A percentile compares a stretch with the other conserved stretches of the same genome.
Conservation (phyloP, 2,329 filamentous ascomycete genomes). For the Canariomyces notabilis region DNA sequence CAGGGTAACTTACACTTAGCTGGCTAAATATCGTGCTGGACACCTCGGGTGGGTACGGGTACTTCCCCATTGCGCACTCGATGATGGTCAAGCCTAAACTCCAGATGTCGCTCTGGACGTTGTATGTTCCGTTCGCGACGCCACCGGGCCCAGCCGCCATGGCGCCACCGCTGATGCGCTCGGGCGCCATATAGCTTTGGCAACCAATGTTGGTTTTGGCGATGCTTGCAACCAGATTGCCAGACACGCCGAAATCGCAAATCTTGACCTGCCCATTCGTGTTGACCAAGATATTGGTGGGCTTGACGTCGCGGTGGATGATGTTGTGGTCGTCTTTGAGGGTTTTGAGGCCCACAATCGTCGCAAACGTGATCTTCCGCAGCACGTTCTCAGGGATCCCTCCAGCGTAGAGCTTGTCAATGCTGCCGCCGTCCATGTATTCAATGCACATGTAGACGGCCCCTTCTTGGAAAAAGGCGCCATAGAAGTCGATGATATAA, state of each 20-base stretch:
- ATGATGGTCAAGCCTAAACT: slow-evolving; percentile 91
- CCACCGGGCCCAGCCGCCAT: slow-evolving; percentile 64
- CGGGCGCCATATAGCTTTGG: slow-evolving; percentile 98
- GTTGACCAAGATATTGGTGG: slow-evolving; percentile 96
- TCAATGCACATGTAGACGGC: slow-evolving; percentile 99
- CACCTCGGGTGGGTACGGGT: slow-evolving; percentile 94
- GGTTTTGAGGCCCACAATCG: slow-evolving; percentile 84
- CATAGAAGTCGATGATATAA: slow-evolving; percentile 98
- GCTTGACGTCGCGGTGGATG: slow-evolving; percentile 97
- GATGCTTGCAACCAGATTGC: slow-evolving; percentile 94
- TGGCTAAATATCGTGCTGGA: slow-evolving; percentile 99
- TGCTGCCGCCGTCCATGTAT: slow-evolving; percentile 97
- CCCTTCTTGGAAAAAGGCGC: slow-evolving; percentile 97
- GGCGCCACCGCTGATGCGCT: slow-evolving; percentile 84
- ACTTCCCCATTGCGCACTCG: slow-evolving; percentile 89
- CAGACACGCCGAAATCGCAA: slow-evolving; percentile 95
- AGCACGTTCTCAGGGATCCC: slow-evolving; percentile 86
- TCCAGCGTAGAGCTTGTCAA: slow-evolving; percentile 90
- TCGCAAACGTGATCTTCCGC: slow-evolving; percentile 84
- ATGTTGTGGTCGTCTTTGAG: slow-evolving; percentile 98
- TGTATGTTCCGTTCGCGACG: slow-evolving; percentile 79
- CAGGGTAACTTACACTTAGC: slow-evolving; percentile 68
- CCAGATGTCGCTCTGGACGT: slow-evolving; percentile 97
- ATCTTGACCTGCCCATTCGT: slow-evolving; percentile 90
- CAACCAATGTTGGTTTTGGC: slow-evolving; percentile 98